These are phyloP conservation scores for Nigrospora osmanthi DNA, from an alignment of 2,329 filamentous ascomycete genomes.

Conservation along the genomic window DNA sequence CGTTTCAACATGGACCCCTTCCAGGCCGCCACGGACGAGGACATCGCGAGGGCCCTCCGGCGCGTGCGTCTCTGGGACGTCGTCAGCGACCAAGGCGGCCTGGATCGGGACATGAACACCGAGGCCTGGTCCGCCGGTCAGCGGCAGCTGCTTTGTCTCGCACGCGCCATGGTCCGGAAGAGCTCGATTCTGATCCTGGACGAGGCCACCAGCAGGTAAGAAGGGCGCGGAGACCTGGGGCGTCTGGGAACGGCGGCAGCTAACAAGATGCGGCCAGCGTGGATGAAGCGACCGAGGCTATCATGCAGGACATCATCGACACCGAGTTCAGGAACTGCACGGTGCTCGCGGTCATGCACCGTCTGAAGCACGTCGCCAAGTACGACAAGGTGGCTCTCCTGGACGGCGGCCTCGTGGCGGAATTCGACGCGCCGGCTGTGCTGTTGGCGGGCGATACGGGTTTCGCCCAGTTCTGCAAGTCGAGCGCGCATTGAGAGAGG, in stretches of 20 bases:
- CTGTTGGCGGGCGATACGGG: conserved; percentile 4
- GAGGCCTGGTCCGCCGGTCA: conserved; percentile 6
- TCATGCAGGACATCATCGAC: conserved; percentile 15
- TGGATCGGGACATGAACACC: conserved; percentile 4
- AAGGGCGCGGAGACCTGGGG: background rate
- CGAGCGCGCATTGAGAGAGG: background rate
- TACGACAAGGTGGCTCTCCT: conserved; percentile 12
- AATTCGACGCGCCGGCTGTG: conserved; percentile 7
- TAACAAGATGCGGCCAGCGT: conserved; percentile 7
- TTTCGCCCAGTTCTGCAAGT: background rate
- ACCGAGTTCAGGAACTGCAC: conserved; percentile 10
- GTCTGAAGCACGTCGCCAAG: conserved; percentile 8
- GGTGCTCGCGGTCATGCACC: conserved; percentile 13
- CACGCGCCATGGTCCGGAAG: conserved; percentile 9
- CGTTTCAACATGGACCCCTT: conserved; percentile 11
- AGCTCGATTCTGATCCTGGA: conserved; percentile 12
- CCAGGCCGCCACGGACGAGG: background rate
- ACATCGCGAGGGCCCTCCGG: conserved; percentile 3
- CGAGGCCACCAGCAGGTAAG: conserved; percentile 13
- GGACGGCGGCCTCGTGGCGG: conserved; percentile 6
- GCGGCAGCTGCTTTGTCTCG: conserved; percentile 11
- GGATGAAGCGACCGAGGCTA: conserved; percentile 11
- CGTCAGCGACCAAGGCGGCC: conserved; percentile 2
- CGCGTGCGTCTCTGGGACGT: conserved; percentile 4
- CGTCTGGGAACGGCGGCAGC: background rate